Evolutionary conservation across 768 basidiomycete genomes (phyloP).

Genomic region (Tulasnella sp.): DNA sequence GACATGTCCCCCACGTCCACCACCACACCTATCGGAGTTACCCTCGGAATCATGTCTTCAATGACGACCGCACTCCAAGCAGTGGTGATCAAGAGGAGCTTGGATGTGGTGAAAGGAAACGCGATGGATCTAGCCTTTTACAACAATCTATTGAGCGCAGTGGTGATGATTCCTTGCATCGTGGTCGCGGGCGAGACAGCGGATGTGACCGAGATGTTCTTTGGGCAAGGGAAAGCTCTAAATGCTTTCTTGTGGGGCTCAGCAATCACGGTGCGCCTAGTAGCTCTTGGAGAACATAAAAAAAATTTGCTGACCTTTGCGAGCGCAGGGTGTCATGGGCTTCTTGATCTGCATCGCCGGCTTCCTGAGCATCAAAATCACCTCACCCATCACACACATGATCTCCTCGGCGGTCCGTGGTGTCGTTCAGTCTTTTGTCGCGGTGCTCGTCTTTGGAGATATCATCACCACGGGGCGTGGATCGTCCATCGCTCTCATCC

Average conservation of each 20-base stretch:
- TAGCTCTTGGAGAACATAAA: neutral
- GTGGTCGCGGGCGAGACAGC: slow-evolving; percentile 65
- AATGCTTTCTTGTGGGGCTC: slow-evolving; percentile 69
- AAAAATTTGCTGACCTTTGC: neutral
- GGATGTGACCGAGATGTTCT: slow-evolving; percentile 49
- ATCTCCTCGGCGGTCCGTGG: slow-evolving; percentile 90
- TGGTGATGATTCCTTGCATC: slow-evolving; percentile 61
- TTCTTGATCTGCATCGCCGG: slow-evolving; percentile 94
- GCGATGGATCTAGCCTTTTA: slow-evolving; percentile 86
- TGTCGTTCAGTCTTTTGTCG: slow-evolving; percentile 79
- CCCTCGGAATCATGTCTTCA: slow-evolving; percentile 74
- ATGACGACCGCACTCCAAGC: slow-evolving; percentile 84
- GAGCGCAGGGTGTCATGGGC: slow-evolving; percentile 60
- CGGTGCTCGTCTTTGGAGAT: slow-evolving; percentile 70
- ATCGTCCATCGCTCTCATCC: slow-evolving; percentile 69
- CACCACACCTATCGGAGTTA: slow-evolving; percentile 41
- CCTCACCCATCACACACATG: slow-evolving; percentile 97
- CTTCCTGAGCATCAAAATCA: slow-evolving; percentile 90
- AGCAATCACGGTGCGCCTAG: slow-evolving; percentile 49
- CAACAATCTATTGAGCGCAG: slow-evolving; percentile 69
- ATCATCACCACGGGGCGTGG: slow-evolving; percentile 74
- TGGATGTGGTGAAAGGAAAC: slow-evolving; percentile 70
- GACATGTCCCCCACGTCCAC: slow-evolving; percentile 30
- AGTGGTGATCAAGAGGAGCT: slow-evolving; percentile 83
- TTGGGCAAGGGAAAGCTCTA: slow-evolving; percentile 23